These are phyloP conservation scores for Saccharomyces hybrid DNA, from an alignment of 1,139 yeast species.

Conservation along the genomic window DNA sequence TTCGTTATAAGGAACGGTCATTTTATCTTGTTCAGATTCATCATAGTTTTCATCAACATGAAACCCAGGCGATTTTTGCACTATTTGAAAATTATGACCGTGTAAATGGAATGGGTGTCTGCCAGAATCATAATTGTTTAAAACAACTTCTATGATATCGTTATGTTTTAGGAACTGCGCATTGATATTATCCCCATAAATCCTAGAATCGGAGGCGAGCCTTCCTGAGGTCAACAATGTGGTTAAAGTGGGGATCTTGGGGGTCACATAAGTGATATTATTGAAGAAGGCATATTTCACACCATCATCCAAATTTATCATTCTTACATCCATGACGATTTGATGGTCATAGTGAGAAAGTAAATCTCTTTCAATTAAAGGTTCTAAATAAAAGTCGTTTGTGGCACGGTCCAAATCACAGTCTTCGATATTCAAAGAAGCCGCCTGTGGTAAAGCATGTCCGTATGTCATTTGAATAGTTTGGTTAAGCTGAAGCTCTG, in stretches of 20 bases:
- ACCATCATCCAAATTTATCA: constrained; percentile 68
- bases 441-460: constrained; percentile 31
- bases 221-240: constrained; percentile 48
- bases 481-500: constrained; percentile 46
- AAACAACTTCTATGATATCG: constrained; percentile 59
- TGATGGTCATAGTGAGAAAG: constrained; percentile 54
- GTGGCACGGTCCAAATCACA: constrained; percentile 28
- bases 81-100: constrained; percentile 67
- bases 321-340: constrained; percentile 50
- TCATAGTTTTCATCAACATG: constrained; percentile 35
- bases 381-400: constrained; percentile 53
- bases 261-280: constrained; percentile 52
- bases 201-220: constrained; percentile 39
- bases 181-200: constrained; percentile 65
- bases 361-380: constrained; percentile 36
- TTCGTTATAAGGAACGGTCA: constrained; percentile 42
- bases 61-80: constrained; percentile 49
- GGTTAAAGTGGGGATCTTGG: constrained; percentile 59
- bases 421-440: constrained; percentile 16
- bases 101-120: constrained; percentile 80
- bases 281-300: constrained; percentile 71
- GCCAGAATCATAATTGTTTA: constrained; percentile 67
- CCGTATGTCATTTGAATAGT: constrained; percentile 52
- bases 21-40: constrained; percentile 38
- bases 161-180: constrained; percentile 52